Evolutionary conservation across 2,329 filamentous ascomycete species (phyloP).

Genomic region (Monosporascus sp.): DNA sequence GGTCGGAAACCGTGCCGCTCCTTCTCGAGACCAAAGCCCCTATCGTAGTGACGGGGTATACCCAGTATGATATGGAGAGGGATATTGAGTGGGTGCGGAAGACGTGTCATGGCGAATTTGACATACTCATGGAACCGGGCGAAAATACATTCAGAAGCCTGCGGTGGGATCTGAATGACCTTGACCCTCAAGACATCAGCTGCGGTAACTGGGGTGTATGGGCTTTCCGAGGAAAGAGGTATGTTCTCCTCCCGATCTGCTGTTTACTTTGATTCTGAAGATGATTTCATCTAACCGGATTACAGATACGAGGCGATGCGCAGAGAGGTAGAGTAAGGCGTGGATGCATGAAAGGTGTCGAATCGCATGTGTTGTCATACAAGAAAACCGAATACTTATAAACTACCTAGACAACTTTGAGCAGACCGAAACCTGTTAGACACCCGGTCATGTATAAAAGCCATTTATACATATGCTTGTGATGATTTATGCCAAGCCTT

Average conservation of each 20-base stretch:
- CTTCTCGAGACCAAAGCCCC: constrained; percentile 94
- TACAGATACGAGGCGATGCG: constrained; percentile 58
- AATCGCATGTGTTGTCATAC: no score
- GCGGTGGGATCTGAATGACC: constrained; percentile 93
- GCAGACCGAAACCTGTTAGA: no score
- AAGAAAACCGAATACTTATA: no score
- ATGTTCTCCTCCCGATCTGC: constrained; percentile 28
- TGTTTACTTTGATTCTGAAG: constrained; percentile 1
- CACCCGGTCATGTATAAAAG: no score
- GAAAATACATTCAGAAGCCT: constrained; percentile 93
- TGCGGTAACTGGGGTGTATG: constrained; percentile 97
- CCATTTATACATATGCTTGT: no score
- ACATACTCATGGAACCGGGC: constrained; percentile 83
- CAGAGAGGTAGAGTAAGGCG: constrained; percentile 35
- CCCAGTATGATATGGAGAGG: constrained; percentile 87
- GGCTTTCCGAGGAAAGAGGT: constrained; percentile 97
- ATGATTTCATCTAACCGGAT: constrained; percentile 26
- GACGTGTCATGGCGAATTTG: constrained; percentile 83
- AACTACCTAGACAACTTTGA: no score
- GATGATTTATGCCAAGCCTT: not conserved
- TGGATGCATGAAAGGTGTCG: no score
- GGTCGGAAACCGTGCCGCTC: constrained; percentile 83
- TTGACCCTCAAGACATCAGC: constrained; percentile 88
- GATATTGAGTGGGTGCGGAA: constrained; percentile 87
- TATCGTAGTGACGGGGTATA: constrained; percentile 92